phyloP scores from a whole-genome alignment of 202 grass and related monocot genomes.

The Zoysia matrella region DNA sequence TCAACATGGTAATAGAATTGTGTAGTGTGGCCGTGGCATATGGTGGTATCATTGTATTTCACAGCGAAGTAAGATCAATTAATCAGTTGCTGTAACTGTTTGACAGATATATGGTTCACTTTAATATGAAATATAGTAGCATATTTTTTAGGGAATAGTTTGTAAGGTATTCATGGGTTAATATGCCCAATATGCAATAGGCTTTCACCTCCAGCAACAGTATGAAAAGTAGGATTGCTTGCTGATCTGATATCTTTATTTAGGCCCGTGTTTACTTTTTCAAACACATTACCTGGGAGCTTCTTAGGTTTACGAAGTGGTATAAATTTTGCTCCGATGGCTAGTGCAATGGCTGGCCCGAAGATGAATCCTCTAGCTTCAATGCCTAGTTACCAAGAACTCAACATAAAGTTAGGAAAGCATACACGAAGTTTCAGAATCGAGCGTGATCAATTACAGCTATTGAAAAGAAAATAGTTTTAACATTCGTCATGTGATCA shows the following conservation, averaged over 20 bases:
- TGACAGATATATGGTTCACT: too few relatives aligned
- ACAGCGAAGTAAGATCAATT: too few relatives aligned
- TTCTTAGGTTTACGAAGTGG: constrained; percentile 85
- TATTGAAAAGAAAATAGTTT: not conserved
- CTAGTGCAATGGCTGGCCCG: constrained; percentile 73
- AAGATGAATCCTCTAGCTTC: constrained; percentile 95
- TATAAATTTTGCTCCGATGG: constrained; percentile 87
- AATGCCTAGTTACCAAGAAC: constrained; percentile 57
- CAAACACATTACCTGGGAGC: constrained; percentile 61
- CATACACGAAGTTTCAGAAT: not conserved
- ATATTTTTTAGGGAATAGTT: not conserved
- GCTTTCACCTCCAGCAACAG: not conserved
- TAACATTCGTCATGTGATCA: too few relatives aligned
- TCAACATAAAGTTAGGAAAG: constrained; percentile 7
- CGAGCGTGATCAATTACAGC: not conserved
- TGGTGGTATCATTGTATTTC: too few relatives aligned
- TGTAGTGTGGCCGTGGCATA: too few relatives aligned
- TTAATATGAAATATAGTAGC: not conserved
- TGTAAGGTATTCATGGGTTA: not conserved
- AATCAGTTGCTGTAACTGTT: too few relatives aligned
- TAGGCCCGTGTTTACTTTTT: not conserved
- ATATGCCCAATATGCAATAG: not conserved
- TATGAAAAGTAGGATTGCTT: not conserved
- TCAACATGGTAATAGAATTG: too few relatives aligned
- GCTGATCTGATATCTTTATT: not conserved